Evolutionary conservation across 2,329 filamentous ascomycete species (phyloP), one percentile per base, ranked within the genome.

Genomic region (Alternaria solani): DNA sequence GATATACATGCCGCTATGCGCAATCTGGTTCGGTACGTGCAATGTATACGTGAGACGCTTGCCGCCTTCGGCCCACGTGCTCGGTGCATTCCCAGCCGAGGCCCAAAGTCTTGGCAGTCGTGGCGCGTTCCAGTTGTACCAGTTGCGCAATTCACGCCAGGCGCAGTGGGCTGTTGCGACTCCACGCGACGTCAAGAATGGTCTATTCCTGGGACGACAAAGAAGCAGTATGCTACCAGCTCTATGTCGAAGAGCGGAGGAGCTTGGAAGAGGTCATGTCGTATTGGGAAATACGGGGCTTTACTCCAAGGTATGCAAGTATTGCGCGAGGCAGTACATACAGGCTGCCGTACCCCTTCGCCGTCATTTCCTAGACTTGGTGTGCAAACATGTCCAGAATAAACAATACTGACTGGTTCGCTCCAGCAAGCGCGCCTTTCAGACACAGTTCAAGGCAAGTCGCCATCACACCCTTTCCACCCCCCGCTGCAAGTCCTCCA

Each of bases 201-300:
- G 69, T 77, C 34, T 90, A 90, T 76, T 85, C 88, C 70, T 90
- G 88, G 88, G 86, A 88, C 55, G 87, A 87, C 59, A 90, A 90
- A 77, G 83, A 86, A 70, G 84, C 86, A 42, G 83, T 88, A 65
- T 89, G 87, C 79, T 88, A 86, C 76, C 86, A 87, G 66, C 86
- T 95, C 72, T 95, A 93, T 71, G 91, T 94, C 67, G 86, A 89
- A 60, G 90, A 95, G 79, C 88, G 88, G 68, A 89, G 86, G 80
- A 86, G 88, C 41, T 80, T 94, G 58, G 88, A 91, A 70, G 88
- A 94, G 66, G 90, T 95, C 42, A 90, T 92, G 82, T 84, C 88
- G 26, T 88, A 89, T 72, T 89, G 74, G 72, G 88, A 85, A 68
- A 87, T 84, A 65, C 81, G 81, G 57, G 84, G 87, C 62, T 93